These are phyloP conservation scores for Elongisporangium anandrum DNA, from an alignment of 352 stramenopile genomes.

Conservation along the genomic window DNA sequence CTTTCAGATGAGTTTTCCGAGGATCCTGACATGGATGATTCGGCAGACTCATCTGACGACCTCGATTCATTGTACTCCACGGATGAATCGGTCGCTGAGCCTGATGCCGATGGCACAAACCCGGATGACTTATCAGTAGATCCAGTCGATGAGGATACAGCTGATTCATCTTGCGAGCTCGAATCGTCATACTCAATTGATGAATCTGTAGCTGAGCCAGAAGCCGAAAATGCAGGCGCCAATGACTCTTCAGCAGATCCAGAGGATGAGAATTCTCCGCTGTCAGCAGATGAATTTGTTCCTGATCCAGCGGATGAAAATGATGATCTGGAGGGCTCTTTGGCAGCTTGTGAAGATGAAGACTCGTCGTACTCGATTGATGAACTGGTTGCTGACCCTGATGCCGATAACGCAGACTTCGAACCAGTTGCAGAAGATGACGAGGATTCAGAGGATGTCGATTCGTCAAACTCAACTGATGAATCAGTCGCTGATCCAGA, in stretches of 20 bases:
- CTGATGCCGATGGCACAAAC: not conserved
- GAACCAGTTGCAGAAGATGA: no score
- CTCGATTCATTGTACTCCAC: not conserved
- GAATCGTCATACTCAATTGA: not conserved
- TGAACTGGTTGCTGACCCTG: no score
- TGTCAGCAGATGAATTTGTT: not conserved
- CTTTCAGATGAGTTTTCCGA: not conserved
- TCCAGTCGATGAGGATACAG: not conserved
- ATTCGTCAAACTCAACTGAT: not conserved
- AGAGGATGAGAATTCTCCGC: not conserved
- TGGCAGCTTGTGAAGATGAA: no score
- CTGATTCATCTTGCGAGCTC: not conserved
- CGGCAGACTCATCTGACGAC: not conserved
- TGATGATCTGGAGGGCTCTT: no score
- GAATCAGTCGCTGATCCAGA: not conserved
- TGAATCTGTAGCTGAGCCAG: not conserved
- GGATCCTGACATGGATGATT: not conserved
- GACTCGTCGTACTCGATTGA: no score
- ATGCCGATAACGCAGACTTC: no score
- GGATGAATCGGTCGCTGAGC: not conserved
- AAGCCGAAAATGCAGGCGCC: not conserved
- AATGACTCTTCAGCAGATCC: not conserved
- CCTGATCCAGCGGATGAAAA: no score
- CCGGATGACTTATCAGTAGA: not conserved
- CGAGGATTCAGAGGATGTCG: no score